Percentiles rank a stretch among this genome's conserved stretches.
Evolutionary conservation across 306 rosid genomes (phyloP).

Genomic region (Prinsepia uniflora): DNA sequence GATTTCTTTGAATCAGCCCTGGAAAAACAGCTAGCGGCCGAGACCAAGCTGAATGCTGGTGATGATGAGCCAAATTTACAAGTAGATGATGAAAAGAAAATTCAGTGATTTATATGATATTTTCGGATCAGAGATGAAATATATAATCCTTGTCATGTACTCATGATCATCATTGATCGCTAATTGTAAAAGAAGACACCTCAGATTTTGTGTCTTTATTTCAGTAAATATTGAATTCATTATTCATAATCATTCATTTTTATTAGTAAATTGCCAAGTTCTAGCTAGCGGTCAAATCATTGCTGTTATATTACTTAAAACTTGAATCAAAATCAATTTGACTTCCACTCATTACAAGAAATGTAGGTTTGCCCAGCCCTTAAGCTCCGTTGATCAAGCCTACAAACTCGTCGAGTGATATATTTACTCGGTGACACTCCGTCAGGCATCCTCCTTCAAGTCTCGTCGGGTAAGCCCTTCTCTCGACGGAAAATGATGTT

Average conservation of each 20-base stretch:
- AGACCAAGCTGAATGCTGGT: neutral
- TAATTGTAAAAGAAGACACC: neutral
- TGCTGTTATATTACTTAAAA: too few relatives aligned
- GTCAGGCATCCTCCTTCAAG: too few relatives aligned
- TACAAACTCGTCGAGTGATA: too few relatives aligned
- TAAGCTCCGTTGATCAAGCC: too few relatives aligned
- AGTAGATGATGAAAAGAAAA: neutral
- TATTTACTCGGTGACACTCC: too few relatives aligned
- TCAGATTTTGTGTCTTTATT: neutral
- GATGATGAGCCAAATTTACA: neutral
- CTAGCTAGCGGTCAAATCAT: too few relatives aligned
- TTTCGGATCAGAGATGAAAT: slow-evolving; percentile 6
- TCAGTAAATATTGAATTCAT: neutral
- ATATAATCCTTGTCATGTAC: neutral
- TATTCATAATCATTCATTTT: neutral
- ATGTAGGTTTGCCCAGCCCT: too few relatives aligned
- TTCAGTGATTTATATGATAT: neutral
- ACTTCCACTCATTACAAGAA: too few relatives aligned
- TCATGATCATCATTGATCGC: neutral
- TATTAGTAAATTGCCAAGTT: too few relatives aligned
- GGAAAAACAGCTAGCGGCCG: neutral
- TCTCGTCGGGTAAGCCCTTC: too few relatives aligned
- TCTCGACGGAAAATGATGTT: too few relatives aligned
- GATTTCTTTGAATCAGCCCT: slow-evolving; percentile 18
- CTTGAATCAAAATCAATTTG: too few relatives aligned